A percentile compares a stretch with the other conserved stretches of the same genome.
phyloP scores from a whole-genome alignment of 805 yeast species.

The Saccharomycopsis sp. region DNA sequence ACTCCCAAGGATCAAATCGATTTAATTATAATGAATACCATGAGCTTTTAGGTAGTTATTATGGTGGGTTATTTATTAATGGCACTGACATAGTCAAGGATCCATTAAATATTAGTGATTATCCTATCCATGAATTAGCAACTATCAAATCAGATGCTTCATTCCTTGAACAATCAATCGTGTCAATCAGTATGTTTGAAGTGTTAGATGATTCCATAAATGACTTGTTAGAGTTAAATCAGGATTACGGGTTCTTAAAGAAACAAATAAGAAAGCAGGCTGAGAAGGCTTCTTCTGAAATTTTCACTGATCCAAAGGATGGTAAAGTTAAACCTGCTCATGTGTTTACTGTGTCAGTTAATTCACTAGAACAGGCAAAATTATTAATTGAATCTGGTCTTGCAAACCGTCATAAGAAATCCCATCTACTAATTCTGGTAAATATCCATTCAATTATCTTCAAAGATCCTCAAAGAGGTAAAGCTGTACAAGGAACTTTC shows the following conservation, averaged over 20 bases:
- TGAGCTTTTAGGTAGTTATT: slow-evolving; percentile 19
- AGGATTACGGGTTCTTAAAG: slow-evolving; percentile 23
- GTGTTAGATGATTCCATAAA: slow-evolving; percentile 41
- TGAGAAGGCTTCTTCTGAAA: slow-evolving; percentile 31
- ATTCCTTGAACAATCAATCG: slow-evolving; percentile 25
- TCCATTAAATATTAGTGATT: neutral
- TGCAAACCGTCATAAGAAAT: slow-evolving; percentile 37
- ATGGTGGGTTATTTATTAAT: slow-evolving; percentile 18
- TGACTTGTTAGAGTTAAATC: slow-evolving; percentile 29
- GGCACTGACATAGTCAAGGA: slow-evolving; percentile 21
- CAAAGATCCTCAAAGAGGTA: slow-evolving; percentile 6
- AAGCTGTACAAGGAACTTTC: too few species aligned
- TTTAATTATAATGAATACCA: slow-evolving; percentile 5
- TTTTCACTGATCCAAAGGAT: slow-evolving; percentile 37
- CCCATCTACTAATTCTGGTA: slow-evolving; percentile 45
- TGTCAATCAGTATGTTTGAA: slow-evolving; percentile 48
- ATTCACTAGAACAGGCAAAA: slow-evolving; percentile 32
- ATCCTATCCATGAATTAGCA: neutral
- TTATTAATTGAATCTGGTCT: slow-evolving; percentile 34
- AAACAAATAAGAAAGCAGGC: slow-evolving; percentile 22
- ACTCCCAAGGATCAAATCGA: slow-evolving; percentile 14
- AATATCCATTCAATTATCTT: slow-evolving; percentile 29
- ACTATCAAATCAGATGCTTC: neutral
- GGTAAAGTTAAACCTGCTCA: slow-evolving; percentile 39
- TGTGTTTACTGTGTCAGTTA: slow-evolving; percentile 34